Evolutionary conservation across 306 rosid genomes (phyloP), one percentile per base, ranked within the genome.

Genomic region (Vigna radiata): DNA sequence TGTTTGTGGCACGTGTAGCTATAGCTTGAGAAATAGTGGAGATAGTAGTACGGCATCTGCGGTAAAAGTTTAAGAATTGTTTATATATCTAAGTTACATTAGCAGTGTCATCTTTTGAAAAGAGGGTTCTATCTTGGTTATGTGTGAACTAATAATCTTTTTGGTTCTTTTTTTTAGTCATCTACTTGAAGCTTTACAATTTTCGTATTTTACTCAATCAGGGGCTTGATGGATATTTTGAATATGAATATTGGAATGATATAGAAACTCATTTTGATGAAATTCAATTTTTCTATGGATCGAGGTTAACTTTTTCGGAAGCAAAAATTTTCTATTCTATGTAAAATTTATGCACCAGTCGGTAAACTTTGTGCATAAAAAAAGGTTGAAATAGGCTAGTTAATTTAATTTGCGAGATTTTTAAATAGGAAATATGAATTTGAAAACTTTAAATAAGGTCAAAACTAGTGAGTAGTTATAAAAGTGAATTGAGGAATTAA

Each of bases 1-100:
- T 75, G 54, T 62, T 60, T 68, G 77, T 48, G n/a, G 60, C 72
- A 37, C 67, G n/a, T 62, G 16, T 58, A 52, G 59, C 39, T 68
- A 36, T 49, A 75, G 65, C 41, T 60, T 36, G 6, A 49, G 15
- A 49, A 43, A 59, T 48, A 59, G 16, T 70, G 19, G 68, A 39
- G 58, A 41, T 17, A 27, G 68, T 25, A 4, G 39, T 14, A 29
- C 9, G 18, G 19, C 66, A 29, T 60, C 66, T 5, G 1, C 17
- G 4, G 18, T 59, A 12, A 2, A 59, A 59, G 18, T 60, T 60
- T 15, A 5, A 60, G 19, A 36, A 15, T 16, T 62, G 14, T 21
- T n/a, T n/a, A 3, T 37, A 17, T 36, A 9, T n/a, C 0, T 0
- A 63, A 29, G 46, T 61, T 21, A 16, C 23, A 16, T 61, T 16